Base-by-base conservation (phyloP, 352 stramenopile genomes). In the Phytophthora constricta region DNA sequence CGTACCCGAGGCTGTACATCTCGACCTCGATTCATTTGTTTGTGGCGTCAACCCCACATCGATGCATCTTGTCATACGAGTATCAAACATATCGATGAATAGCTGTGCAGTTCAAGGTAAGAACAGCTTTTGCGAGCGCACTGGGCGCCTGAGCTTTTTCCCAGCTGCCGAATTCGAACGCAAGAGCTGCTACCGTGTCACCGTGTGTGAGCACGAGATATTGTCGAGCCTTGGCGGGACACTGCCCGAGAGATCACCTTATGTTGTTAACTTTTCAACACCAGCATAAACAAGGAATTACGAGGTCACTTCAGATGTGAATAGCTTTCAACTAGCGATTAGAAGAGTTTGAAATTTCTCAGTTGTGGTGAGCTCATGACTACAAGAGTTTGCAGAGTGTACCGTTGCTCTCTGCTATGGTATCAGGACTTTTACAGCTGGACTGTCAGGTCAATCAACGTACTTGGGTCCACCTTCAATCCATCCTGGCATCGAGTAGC, bases 141-240 rank as follows among this genome's bases (percentile, higher is more conserved):
- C 41, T 4, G 20, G 39, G 3, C 58, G 59, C 31, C 56, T 78
- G 10, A 59, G 49, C 7, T 78, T 78, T 34, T 25, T 66, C 5
- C 66, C 66, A 10, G 58, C 53, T 16, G 54, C 62, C 7, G 62
- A 55, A 17, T 76, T 79, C 43, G 70, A 76, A 50, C 65, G 50
- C 17, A 67, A 67, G 37, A 76, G 57, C 23, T 51, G 45, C 25
- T 79, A 70, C 48, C 26, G 53, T 37, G 53, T 72, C 13, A 45
- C 58, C 2, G 65, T 78, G 10, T 54, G 67, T 33, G 65, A 65
- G 17, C 70, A 72, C 0, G 70, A 78, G 33, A 60, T 78, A 25
- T 23, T 70, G 5, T 70, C 70, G 10, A 78, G 65, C n/a, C 57
- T 75, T 39, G 65, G 70, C 3, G 51, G 54, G 4, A 65, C 60